Conservation (phyloP, 2,329 filamentous ascomycete species). For the Alternaria brassicae region DNA sequence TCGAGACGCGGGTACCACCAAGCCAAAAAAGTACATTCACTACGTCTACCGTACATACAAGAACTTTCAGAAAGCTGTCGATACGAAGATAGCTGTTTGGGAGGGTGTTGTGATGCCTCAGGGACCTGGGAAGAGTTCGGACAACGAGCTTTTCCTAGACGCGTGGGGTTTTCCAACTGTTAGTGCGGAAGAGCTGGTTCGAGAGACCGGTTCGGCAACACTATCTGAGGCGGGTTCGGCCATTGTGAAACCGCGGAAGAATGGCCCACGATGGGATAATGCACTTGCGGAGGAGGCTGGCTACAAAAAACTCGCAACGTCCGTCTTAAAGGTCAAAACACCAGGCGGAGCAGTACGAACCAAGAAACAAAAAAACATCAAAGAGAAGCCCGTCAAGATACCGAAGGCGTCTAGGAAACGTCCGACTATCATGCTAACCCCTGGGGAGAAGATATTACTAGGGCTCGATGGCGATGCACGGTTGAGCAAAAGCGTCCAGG, state of each 20-base stretch:
- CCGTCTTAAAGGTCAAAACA: conserved; percentile 8
- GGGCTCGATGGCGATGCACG: conserved; percentile 37
- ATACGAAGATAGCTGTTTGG: conserved; percentile 59
- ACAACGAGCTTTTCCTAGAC: conserved; percentile 22
- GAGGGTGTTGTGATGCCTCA: conserved; percentile 55
- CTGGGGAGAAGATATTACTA: conserved; percentile 33
- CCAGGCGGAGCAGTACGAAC: not conserved
- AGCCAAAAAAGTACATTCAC: conserved; percentile 53
- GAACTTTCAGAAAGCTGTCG: conserved; percentile 62
- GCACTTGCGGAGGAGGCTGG: conserved; percentile 32
- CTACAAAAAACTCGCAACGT: conserved; percentile 24
- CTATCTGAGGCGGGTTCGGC: conserved; percentile 34
- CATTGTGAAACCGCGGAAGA: conserved; percentile 26
- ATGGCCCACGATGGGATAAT: conserved; percentile 38
- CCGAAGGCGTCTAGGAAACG: conserved; percentile 1
- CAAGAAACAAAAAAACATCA: conserved; percentile 1
- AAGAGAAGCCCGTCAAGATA: conserved; percentile 6
- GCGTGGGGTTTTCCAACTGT: conserved; percentile 41
- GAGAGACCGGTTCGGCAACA: conserved; percentile 33
- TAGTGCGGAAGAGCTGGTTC: conserved; percentile 28
- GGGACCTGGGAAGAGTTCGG: conserved; percentile 22
- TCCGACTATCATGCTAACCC: conserved; percentile 27
- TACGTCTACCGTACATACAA: conserved; percentile 63
- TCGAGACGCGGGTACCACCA: conserved; percentile 59
- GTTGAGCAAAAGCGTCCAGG: conserved; percentile 30